Base-by-base conservation (phyloP, 2,329 filamentous ascomycete genomes). In the Daldinia sp. region DNA sequence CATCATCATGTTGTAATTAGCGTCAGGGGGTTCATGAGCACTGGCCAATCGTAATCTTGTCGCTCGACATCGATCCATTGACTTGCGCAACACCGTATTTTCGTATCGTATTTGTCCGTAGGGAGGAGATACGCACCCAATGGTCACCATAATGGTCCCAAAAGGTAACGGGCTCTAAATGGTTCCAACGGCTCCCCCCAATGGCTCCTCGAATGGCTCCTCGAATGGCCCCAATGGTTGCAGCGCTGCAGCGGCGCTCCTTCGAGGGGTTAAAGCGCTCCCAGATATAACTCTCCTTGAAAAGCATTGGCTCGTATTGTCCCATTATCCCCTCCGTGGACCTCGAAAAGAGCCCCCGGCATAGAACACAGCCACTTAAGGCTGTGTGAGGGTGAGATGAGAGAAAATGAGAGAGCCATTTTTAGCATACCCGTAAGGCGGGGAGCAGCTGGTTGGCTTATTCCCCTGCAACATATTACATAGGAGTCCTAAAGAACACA, bases 1-100 rank as follows among this genome's bases (percentile, higher is more conserved):
- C 66, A 67, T 63, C 66, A 63, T 63, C 52, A 63, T 67, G 58
- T 53, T 66, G 63, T 63, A 66, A 60, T 63, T 67, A 63, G 64
- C 66, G 61, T 64, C 66, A 68, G 66, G 66, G 66, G 55, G 65
- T 61, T 63, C 54, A 61, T 58, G 27, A 34, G 50, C 49, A 17
- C 32, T 49, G 32, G 58, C 61, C 66, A 68, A 66, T 66, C 51
- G 61, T 58, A 60, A 59, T 66, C 57, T 61, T 49, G 60, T 64
- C 63, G 58, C 63, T 64, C 51, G 61, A 66, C 61, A 64, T 67
- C 58, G 63, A 64, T 67, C 64, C 64, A 64, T 64, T 51, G 39
- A 64, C 54, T 66, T 64, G 64, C 61, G 64, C 64, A 67, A 67
- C 61, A 68, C 63, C 65, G 65, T 66, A 68, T 68, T 68, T 63